These are phyloP conservation scores for Alternaria ethzedia DNA, from an alignment of 2,329 filamentous ascomycete genomes.

Conservation along the genomic window DNA sequence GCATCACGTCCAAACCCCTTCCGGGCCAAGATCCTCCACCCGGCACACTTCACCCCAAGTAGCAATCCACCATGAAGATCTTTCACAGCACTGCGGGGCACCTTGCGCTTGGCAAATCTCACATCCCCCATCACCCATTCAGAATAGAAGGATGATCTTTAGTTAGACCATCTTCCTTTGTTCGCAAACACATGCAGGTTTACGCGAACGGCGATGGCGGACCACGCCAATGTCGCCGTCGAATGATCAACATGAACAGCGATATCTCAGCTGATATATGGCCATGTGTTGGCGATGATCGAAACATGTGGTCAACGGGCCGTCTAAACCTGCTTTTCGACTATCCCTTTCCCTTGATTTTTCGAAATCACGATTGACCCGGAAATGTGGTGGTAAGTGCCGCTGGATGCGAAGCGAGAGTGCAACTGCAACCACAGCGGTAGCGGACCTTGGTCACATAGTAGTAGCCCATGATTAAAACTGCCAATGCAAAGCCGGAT, in stretches of 20 bases:
- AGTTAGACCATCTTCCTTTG: background rate
- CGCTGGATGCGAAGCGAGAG: background rate
- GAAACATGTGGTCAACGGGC: background rate
- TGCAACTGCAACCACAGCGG: background rate
- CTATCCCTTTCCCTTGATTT: background rate
- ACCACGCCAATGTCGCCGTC: background rate
- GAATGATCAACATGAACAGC: background rate
- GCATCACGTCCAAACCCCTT: background rate
- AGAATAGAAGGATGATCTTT: background rate
- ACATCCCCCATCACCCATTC: background rate
- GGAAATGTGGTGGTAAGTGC: background rate
- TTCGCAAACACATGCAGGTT: background rate
- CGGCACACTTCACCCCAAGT: background rate
- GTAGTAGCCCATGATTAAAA: background rate
- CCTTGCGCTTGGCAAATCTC: background rate
- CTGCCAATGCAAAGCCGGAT: background rate
- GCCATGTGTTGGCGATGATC: background rate
- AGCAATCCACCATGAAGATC: background rate
- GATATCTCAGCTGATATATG: background rate
- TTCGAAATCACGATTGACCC: background rate
- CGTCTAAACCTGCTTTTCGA: background rate
- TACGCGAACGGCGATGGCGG: background rate
- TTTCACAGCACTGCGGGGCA: background rate
- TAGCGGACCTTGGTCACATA: background rate
- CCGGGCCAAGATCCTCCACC: background rate